Conservation (phyloP, 257 asterid genomes). For the Ophiorrhiza pumila region DNA sequence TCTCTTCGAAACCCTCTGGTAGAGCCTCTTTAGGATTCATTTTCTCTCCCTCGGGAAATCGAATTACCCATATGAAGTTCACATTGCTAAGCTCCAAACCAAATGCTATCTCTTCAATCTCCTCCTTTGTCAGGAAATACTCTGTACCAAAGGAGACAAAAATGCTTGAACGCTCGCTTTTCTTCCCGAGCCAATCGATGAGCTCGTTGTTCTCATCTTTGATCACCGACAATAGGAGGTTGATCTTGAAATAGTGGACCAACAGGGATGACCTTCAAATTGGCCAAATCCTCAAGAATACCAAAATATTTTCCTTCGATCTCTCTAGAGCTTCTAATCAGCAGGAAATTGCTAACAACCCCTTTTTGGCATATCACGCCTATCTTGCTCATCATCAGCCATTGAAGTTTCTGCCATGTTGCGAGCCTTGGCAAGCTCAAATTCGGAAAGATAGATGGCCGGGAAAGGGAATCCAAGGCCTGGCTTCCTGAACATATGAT, state of each 20-base stretch:
- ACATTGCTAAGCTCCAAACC: conserved; percentile 20
- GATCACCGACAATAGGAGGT: too few relatives aligned
- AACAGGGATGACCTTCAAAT: neutral
- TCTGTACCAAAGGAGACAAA: conserved; percentile 21
- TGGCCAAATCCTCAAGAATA: neutral
- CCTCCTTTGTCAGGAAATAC: conserved; percentile 5
- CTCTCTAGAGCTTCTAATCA: neutral
- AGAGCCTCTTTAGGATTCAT: neutral
- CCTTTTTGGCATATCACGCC: neutral
- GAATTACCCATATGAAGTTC: conserved; percentile 13
- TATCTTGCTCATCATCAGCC: conserved; percentile 13
- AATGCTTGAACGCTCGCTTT: conserved; percentile 1
- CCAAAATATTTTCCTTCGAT: conserved; percentile 11
- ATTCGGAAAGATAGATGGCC: conserved; percentile 8
- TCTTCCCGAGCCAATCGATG: conserved; percentile 7
- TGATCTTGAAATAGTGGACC: neutral
- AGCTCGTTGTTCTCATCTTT: neutral
- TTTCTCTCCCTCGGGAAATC: conserved; percentile 8
- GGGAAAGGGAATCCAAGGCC: conserved; percentile 33
- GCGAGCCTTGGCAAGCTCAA: conserved; percentile 18
- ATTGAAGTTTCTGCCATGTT: conserved; percentile 3
- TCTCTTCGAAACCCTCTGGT: conserved; percentile 1
- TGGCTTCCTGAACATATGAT: neutral
- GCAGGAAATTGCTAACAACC: neutral
- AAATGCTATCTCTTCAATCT: conserved; percentile 10